A percentile compares a stretch with the other conserved stretches of the same genome.
Evolutionary conservation across 768 basidiomycete genomes (phyloP).

Genomic region (Mrakia blollopis): DNA sequence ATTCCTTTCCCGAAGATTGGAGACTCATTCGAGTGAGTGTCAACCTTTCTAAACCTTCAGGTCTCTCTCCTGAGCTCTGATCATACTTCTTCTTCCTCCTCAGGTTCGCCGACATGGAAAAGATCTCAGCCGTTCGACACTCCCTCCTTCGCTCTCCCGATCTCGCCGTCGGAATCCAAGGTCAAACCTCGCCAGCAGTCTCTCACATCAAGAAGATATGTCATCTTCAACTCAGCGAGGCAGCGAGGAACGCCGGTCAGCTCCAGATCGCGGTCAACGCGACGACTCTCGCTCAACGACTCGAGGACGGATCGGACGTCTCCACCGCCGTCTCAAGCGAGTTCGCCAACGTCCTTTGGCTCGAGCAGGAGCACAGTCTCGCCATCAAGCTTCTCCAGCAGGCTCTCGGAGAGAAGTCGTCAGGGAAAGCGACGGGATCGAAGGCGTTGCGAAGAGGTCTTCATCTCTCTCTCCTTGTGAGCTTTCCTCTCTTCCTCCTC

Average conservation of each 20-base stretch:
- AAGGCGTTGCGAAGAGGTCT: conserved; percentile 19
- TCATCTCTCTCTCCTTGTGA: conserved; percentile 58
- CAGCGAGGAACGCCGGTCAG: conserved; percentile 66
- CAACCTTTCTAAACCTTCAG: too few relatives aligned
- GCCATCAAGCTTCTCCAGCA: conserved; percentile 69
- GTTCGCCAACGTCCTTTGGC: conserved; percentile 85
- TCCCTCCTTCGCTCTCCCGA: conserved; percentile 51
- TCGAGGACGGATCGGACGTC: conserved; percentile 50
- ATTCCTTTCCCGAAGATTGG: background rate
- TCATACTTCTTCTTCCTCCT: background rate
- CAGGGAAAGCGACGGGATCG: background rate
- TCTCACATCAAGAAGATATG: conserved; percentile 50
- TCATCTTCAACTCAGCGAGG: conserved; percentile 62
- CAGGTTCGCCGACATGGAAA: conserved; percentile 72
- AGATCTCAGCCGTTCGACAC: conserved; percentile 37
- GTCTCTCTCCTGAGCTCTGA: background rate
- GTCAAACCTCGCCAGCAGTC: conserved; percentile 10
- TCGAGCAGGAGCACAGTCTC: conserved; percentile 72
- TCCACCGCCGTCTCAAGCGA: conserved; percentile 65
- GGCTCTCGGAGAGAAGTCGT: conserved; percentile 30
- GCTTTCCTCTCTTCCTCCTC: conserved; percentile 34
- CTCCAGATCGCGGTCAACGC: conserved; percentile 82
- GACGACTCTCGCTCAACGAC: conserved; percentile 64
- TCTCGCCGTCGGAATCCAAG: conserved; percentile 17
- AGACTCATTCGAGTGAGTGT: background rate